Conservation (phyloP, 176 grass and related monocot species). For the Melocanna baccifera region DNA sequence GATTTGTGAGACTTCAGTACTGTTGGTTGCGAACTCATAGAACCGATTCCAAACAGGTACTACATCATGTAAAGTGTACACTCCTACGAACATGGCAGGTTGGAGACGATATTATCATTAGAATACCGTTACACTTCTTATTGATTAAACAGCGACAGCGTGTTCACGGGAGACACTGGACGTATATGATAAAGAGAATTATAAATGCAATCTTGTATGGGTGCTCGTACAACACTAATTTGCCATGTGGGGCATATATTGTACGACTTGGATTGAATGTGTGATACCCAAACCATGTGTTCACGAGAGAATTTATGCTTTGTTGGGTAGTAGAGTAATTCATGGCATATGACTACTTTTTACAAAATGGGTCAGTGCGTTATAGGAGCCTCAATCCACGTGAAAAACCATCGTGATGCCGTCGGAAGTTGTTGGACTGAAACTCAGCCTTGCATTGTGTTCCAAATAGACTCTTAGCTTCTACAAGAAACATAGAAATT, state of each 20-base stretch:
- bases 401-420: no score
- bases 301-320: neutral
- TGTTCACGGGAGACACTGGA: neutral
- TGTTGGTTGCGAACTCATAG: neutral
- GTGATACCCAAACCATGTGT: conserved; percentile 15
- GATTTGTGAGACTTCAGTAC: neutral
- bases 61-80: neutral
- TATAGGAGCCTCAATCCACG: no score
- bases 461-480: no score
- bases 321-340: neutral
- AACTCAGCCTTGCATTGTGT: neutral
- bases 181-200: neutral
- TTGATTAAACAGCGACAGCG: neutral
- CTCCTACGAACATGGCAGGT: neutral
- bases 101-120: neutral
- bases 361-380: no score
- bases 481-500: no score
- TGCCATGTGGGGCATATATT: neutral
- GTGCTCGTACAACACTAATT: neutral
- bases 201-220: neutral
- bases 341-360: no score
- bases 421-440: no score
- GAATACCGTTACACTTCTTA: neutral
- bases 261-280: conserved; percentile 7
- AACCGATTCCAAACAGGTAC: neutral